Evolutionary conservation across 2,329 filamentous ascomycete genomes (phyloP).

Genomic region (Cordyceps fumosorosea): DNA sequence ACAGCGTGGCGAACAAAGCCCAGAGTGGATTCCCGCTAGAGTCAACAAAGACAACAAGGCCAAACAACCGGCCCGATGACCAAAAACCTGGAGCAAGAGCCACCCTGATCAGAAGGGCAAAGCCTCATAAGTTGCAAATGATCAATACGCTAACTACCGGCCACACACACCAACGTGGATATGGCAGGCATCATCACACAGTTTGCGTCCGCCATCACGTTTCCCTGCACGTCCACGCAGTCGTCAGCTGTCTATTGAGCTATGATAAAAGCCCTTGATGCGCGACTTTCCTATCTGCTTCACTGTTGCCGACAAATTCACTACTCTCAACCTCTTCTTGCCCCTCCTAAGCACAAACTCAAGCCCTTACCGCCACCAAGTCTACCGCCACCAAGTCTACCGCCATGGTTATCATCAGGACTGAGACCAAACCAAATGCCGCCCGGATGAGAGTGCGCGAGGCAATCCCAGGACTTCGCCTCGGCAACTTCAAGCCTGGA

Average conservation of each 20-base stretch:
- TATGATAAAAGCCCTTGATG: not conserved
- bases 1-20: too few species aligned
- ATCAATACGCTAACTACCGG: not conserved
- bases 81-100: too few species aligned
- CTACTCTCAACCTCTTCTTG: not conserved
- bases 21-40: too few species aligned
- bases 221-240: not conserved
- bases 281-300: not conserved
- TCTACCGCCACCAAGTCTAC: not conserved
- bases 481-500: constrained; percentile 38
- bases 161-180: not conserved
- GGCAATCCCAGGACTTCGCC: constrained; percentile 35
- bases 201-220: not conserved
- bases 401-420: not conserved
- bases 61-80: too few species aligned
- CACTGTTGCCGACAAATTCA: not conserved
- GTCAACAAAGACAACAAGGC: too few species aligned
- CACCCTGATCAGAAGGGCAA: too few species aligned
- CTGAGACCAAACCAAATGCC: not conserved
- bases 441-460: constrained; percentile 28
- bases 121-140: too few species aligned
- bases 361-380: too few species aligned
- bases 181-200: not conserved
- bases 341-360: too few species aligned
- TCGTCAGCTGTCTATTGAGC: not conserved